Percentiles rank a stretch among this genome's conserved stretches.
Conservation (phyloP, 2,329 filamentous ascomycete genomes). For the Xylariaceae sp. region DNA sequence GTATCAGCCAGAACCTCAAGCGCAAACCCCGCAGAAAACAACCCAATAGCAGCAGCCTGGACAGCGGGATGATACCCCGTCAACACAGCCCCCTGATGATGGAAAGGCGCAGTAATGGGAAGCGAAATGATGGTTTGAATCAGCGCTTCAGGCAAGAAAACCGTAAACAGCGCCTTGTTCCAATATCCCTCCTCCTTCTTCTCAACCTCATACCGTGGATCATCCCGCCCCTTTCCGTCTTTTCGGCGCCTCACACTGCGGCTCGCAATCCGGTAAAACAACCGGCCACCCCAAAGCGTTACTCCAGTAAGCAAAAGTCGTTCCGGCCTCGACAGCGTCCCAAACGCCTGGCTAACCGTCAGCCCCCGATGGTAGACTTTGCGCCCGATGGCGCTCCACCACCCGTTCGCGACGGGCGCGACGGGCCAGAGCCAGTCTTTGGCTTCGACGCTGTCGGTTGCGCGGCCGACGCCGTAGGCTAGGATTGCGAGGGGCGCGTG, state of each 20-base stretch:
- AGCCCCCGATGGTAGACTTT: constrained; percentile 43
- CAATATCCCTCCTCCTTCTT: constrained; percentile 54
- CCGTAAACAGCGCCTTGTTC: constrained; percentile 50
- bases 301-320: constrained; percentile 53
- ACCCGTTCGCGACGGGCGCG: constrained; percentile 42
- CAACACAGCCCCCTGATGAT: constrained; percentile 36
- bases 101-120: constrained; percentile 54
- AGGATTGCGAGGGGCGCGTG: constrained; percentile 12
- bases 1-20: constrained; percentile 54
- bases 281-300: constrained; percentile 53
- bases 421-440: constrained; percentile 59
- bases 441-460: constrained; percentile 40
- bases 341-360: constrained; percentile 43
- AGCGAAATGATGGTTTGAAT: constrained; percentile 54
- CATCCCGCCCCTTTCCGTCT: constrained; percentile 41
- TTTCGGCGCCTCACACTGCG: constrained; percentile 41
- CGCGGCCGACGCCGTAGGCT: constrained; percentile 14
- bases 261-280: constrained; percentile 51
- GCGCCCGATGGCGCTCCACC: constrained; percentile 57
- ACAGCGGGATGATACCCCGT: constrained; percentile 24
- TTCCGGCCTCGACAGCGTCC: constrained; percentile 49
- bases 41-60: constrained; percentile 45
- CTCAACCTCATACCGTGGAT: constrained; percentile 49
- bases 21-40: constrained; percentile 54
- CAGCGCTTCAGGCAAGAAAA: constrained; percentile 56